Conservation (phyloP, 2,329 filamentous ascomycete genomes). For the Ceratocystis eucalypticola region DNA sequence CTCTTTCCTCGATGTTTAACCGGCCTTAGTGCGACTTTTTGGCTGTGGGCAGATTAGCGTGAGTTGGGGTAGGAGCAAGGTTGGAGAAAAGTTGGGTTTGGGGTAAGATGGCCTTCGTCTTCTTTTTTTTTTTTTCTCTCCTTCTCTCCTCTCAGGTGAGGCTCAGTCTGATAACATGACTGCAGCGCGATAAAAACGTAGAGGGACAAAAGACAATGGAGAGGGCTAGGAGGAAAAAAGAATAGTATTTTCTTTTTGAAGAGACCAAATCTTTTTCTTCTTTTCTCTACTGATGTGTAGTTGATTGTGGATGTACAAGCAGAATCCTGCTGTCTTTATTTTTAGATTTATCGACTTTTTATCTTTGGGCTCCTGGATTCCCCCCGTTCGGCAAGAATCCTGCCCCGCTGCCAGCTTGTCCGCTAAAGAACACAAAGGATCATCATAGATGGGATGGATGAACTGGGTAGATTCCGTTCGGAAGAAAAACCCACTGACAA, state of each 20-base stretch:
- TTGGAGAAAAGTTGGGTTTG: background rate
- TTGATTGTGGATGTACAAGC: background rate
- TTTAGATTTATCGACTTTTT: background rate
- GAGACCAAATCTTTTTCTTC: background rate
- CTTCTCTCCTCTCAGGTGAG: background rate
- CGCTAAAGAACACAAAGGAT: background rate
- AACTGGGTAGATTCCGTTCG: background rate
- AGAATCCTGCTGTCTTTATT: background rate
- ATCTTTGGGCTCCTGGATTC: background rate
- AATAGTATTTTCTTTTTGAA: background rate
- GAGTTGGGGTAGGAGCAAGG: background rate
- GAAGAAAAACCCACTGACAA: background rate
- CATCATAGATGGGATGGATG: conserved; percentile 3
- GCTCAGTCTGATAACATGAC: background rate
- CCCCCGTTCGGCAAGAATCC: background rate
- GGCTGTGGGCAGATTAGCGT: too few species aligned
- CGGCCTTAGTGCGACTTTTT: background rate
- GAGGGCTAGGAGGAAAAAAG: background rate
- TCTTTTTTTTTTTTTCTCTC: background rate
- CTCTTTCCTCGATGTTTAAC: background rate
- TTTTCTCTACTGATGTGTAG: background rate
- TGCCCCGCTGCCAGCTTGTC: background rate
- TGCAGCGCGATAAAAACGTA: background rate
- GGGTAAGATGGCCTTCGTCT: background rate
- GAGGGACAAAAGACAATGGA: background rate